Conservation (phyloP, 2,329 filamentous ascomycete species). For the Trichoderma cornu-damae region DNA sequence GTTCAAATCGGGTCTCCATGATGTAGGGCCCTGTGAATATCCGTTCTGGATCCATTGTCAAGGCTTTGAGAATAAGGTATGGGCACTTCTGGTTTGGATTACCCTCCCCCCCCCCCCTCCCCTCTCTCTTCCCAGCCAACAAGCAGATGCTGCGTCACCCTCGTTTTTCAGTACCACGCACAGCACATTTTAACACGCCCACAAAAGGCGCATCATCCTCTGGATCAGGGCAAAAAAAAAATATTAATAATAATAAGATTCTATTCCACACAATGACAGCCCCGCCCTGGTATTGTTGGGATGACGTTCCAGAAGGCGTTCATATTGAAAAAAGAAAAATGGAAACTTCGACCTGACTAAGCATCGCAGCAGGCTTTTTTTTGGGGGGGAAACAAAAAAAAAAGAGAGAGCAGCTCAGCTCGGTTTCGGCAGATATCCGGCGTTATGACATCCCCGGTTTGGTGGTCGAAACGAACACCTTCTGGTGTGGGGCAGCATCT, state of each 20-base stretch:
- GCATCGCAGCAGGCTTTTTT: neutral
- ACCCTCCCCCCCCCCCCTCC: too few relatives aligned
- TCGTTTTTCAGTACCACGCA: neutral
- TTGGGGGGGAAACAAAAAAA: too few relatives aligned
- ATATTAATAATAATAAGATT: neutral
- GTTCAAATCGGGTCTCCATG: slow-evolving; percentile 28
- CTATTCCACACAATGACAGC: neutral
- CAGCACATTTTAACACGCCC: neutral
- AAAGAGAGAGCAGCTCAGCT: too few relatives aligned
- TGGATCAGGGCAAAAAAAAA: too few relatives aligned
- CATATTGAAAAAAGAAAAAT: neutral
- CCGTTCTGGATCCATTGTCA: slow-evolving; percentile 29
- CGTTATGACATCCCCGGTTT: neutral
- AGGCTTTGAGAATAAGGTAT: neutral
- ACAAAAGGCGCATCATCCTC: neutral
- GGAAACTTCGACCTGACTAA: slow-evolving; percentile 11
- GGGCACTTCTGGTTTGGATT: neutral
- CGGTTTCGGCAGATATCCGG: slow-evolving; percentile 6
- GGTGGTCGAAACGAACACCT: neutral
- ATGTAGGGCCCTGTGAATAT: slow-evolving; percentile 22
- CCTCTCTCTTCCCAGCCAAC: neutral
- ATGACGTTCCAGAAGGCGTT: neutral
- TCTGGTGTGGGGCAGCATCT: slow-evolving; percentile 15
- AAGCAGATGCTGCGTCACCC: neutral
- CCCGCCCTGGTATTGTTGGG: neutral